A percentile compares a stretch with the other conserved stretches of the same genome.
Conservation (phyloP, 768 basidiomycete species). For the Butyriboletus loyo region DNA sequence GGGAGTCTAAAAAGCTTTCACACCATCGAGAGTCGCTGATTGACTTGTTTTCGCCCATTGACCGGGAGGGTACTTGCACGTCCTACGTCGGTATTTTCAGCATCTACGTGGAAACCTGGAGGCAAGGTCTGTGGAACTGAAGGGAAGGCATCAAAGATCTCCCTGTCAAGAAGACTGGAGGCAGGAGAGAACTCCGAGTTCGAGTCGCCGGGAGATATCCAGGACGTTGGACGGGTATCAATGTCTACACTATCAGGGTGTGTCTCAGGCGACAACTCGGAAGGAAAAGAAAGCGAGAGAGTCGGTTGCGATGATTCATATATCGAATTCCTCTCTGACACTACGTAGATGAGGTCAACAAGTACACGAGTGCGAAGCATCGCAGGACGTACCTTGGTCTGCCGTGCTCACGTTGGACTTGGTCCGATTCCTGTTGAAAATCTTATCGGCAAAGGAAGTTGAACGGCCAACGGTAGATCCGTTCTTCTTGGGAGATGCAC, state of each 20-base stretch:
- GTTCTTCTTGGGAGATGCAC: conserved; percentile 51
- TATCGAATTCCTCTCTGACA: conserved; percentile 27
- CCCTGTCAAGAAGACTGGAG: conserved; percentile 46
- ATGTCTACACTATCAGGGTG: conserved; percentile 12
- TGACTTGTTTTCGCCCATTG: conserved; percentile 26
- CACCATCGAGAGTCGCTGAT: conserved; percentile 23
- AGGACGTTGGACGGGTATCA: conserved; percentile 39
- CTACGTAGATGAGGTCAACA: not conserved
- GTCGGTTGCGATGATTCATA: conserved; percentile 26
- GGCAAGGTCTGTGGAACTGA: conserved; percentile 57
- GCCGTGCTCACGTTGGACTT: conserved; percentile 50
- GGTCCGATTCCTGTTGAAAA: conserved; percentile 53
- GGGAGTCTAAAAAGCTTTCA: conserved; percentile 16
- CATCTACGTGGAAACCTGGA: conserved; percentile 22
- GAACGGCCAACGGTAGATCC: conserved; percentile 42
- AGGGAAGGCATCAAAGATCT: conserved; percentile 70
- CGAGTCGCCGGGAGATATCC: conserved; percentile 45
- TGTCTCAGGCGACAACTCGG: conserved; percentile 16
- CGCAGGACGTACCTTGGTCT: conserved; percentile 39
- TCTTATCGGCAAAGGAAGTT: conserved; percentile 58
- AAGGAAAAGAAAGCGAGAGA: conserved; percentile 21
- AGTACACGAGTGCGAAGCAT: not conserved
- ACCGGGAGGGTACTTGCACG: conserved; percentile 27
- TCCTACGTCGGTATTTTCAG: conserved; percentile 8
- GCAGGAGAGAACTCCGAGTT: conserved; percentile 39